These are phyloP conservation scores for Ascochyta pisi DNA, from an alignment of 2,329 filamentous ascomycete species.

Conservation along the genomic window DNA sequence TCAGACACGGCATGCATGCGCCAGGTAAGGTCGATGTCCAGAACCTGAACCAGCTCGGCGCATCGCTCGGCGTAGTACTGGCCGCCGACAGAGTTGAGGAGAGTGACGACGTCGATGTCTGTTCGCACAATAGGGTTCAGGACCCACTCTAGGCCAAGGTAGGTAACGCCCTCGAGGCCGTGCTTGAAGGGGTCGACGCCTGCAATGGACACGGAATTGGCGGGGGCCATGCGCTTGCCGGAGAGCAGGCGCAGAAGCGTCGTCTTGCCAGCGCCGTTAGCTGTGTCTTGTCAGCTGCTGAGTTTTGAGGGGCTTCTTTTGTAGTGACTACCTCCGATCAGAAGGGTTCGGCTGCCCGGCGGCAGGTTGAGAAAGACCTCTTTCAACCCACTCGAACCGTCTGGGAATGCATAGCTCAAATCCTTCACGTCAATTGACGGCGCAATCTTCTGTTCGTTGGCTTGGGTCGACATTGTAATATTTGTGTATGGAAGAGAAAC, in stretches of 20 bases:
- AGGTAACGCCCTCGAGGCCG: slow-evolving; percentile 90
- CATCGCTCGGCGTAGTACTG: slow-evolving; percentile 80
- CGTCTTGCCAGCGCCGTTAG: slow-evolving; percentile 97
- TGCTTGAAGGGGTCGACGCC: slow-evolving; percentile 92
- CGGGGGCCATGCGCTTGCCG: slow-evolving; percentile 90
- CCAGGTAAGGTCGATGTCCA: slow-evolving; percentile 92
- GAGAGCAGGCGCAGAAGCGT: slow-evolving; percentile 93
- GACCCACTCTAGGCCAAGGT: slow-evolving; percentile 97
- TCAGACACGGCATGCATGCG: slow-evolving; percentile 96
- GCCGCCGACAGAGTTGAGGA: slow-evolving; percentile 85
- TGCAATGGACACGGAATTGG: slow-evolving; percentile 74
- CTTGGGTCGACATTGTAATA: slow-evolving; percentile 31
- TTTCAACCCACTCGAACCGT: slow-evolving; percentile 79
- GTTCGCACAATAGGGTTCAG: slow-evolving; percentile 95
- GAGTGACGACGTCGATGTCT: slow-evolving; percentile 88
- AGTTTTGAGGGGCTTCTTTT: neutral
- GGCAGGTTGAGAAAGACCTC: slow-evolving; percentile 80
- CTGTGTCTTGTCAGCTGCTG: slow-evolving; percentile 45
- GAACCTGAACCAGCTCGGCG: slow-evolving; percentile 84
- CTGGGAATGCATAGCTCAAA: slow-evolving; percentile 88
- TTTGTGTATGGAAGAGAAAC: neutral
- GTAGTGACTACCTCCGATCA: slow-evolving; percentile 75
- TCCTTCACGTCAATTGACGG: slow-evolving; percentile 75
- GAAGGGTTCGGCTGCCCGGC: slow-evolving; percentile 81
- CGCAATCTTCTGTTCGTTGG: slow-evolving; percentile 32